phyloP scores from a whole-genome alignment of 192 early-diverging fungal species.

The Rhizoclosmatium sp. region DNA sequence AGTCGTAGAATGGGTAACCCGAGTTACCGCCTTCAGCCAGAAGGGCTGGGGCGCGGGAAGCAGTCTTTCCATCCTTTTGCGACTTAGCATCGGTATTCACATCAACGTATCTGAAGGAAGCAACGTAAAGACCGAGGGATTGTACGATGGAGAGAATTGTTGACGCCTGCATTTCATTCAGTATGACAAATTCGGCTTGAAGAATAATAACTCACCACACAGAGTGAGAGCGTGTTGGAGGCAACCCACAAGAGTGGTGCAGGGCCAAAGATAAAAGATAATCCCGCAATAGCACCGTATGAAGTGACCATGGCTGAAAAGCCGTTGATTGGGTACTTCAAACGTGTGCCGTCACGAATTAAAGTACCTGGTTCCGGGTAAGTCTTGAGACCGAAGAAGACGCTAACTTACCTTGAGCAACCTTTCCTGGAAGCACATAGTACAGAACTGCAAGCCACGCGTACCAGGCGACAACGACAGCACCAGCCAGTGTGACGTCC shows the following conservation, averaged over 20 bases:
- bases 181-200: not conserved
- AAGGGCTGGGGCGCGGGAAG: conserved; percentile 52
- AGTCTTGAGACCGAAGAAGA: not conserved
- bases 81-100: not conserved
- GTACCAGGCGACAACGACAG: conserved; percentile 66
- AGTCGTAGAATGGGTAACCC: conserved; percentile 90
- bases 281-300: conserved; percentile 56
- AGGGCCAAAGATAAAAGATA: conserved; percentile 59
- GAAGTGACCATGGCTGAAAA: conserved; percentile 42
- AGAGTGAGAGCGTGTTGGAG: conserved; percentile 79
- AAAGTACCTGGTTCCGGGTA: conserved; percentile 55
- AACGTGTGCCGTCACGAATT: conserved; percentile 74
- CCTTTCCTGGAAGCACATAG: conserved; percentile 73
- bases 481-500: not conserved
- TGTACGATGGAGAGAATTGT: conserved; percentile 69
- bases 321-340: conserved; percentile 86
- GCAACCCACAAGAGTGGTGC: conserved; percentile 81
- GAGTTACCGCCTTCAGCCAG: conserved; percentile 89
- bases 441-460: conserved; percentile 71
- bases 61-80: conserved; percentile 7
- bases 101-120: conserved; percentile 70
- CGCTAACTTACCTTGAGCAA: conserved; percentile 39
- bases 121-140: conserved; percentile 68
- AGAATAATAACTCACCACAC: conserved; percentile 51
- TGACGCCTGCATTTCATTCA: conserved; percentile 36